Percentiles rank a stretch among this genome's conserved stretches.
These are phyloP conservation scores for Scutellaria galericulata DNA, from an alignment of 257 asterid genomes.

Conservation along the genomic window DNA sequence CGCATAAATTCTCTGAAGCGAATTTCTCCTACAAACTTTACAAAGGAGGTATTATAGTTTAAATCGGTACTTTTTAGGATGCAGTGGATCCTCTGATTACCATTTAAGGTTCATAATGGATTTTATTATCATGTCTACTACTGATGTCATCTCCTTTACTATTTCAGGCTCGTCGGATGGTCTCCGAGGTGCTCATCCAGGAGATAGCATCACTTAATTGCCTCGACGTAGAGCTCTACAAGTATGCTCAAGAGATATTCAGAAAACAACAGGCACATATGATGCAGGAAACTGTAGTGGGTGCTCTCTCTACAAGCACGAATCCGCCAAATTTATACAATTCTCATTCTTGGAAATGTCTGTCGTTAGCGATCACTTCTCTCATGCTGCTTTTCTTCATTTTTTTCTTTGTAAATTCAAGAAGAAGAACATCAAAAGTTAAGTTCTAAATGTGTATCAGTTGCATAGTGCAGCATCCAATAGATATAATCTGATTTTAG, in stretches of 20 bases:
- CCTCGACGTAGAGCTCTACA: constrained; percentile 76
- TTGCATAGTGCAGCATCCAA: not conserved
- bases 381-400: constrained; percentile 50
- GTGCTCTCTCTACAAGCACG: constrained; percentile 23
- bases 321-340: constrained; percentile 36
- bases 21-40: constrained; percentile 81
- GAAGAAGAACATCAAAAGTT: constrained; percentile 65
- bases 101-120: not conserved
- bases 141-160: constrained; percentile 26
- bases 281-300: constrained; percentile 50
- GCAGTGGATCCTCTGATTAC: not conserved
- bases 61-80: constrained; percentile 6
- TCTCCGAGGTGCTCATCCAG: constrained; percentile 58
- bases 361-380: constrained; percentile 42
- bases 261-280: constrained; percentile 56
- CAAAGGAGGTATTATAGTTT: constrained; percentile 69
- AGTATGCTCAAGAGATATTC: constrained; percentile 70
- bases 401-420: constrained; percentile 60
- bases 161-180: constrained; percentile 72
- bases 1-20: constrained; percentile 69
- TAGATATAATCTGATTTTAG: not conserved
- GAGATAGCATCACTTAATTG: constrained; percentile 70
- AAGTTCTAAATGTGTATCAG: constrained; percentile 50
- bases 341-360: constrained; percentile 48
- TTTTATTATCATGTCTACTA: constrained; percentile 7